phyloP scores from a whole-genome alignment of 495 filamentous ascomycete genomes.

The Immersiella caudata region DNA sequence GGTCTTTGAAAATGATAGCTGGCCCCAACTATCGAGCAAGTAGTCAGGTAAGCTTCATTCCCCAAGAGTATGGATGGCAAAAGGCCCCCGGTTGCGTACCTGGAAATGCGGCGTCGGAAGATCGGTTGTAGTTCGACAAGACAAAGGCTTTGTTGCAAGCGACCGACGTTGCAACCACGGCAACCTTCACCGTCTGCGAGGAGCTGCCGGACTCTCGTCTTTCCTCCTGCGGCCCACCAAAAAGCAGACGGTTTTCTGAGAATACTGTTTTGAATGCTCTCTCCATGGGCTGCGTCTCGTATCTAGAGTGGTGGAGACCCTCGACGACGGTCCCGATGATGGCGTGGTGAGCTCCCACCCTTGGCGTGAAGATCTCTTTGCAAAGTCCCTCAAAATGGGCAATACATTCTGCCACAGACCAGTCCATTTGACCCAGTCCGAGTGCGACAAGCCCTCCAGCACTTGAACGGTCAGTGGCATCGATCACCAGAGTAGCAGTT shows the following conservation, averaged over 20 bases:
- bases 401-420: slow-evolving; percentile 13
- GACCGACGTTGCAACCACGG: slow-evolving; percentile 9
- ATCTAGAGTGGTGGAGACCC: slow-evolving; percentile 8
- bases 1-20: slow-evolving; percentile 12
- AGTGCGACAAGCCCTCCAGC: slow-evolving; percentile 10
- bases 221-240: slow-evolving; percentile 3
- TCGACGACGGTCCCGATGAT: not conserved
- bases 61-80: not conserved
- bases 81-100: not conserved
- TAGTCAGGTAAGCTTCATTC: not conserved
- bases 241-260: slow-evolving; percentile 11
- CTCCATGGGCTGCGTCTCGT: slow-evolving; percentile 7
- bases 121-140: slow-evolving; percentile 16
- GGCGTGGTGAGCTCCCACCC: not conserved
- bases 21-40: not conserved
- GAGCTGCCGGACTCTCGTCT: not conserved
- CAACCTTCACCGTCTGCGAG: slow-evolving; percentile 2
- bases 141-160: slow-evolving; percentile 14
- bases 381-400: slow-evolving; percentile 1
- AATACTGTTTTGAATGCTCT: not conserved
- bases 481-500: not conserved
- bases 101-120: not conserved
- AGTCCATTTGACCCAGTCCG: slow-evolving; percentile 8
- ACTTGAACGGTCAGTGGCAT: not conserved
- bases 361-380: slow-evolving; percentile 1